Evolutionary conservation across 208 protist genomes (phyloP).

Genomic region (Trypanosoma vivax): DNA sequence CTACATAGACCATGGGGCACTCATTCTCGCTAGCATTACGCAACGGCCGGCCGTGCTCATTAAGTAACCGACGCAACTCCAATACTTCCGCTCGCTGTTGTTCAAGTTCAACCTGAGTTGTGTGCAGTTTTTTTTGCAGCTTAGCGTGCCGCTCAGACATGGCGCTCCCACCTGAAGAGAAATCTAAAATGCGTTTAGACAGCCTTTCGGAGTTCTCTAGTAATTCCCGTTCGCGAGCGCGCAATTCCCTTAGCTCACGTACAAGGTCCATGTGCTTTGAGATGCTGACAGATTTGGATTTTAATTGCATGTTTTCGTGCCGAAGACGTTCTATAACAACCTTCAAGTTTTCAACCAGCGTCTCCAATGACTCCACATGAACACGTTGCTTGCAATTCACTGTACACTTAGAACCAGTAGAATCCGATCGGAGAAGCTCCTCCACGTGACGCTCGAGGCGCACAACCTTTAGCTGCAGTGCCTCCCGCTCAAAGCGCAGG

Average conservation of each 20-base stretch:
- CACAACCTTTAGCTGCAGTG: slow-evolving; percentile 43
- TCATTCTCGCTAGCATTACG: background rate
- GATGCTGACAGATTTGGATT: slow-evolving; percentile 24
- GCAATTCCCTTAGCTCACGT: slow-evolving; percentile 51
- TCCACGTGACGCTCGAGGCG: slow-evolving; percentile 63
- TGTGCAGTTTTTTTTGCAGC: slow-evolving; percentile 46
- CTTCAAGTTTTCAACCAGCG: slow-evolving; percentile 70
- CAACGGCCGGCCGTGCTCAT: background rate
- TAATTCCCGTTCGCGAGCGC: slow-evolving; percentile 33
- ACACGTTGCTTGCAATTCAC: slow-evolving; percentile 5
- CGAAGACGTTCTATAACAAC: slow-evolving; percentile 68
- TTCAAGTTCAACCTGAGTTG: slow-evolving; percentile 42
- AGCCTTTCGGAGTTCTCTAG: slow-evolving; percentile 25
- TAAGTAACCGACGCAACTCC: slow-evolving; percentile 14
- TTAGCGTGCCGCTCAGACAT: slow-evolving; percentile 24
- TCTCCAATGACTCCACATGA: slow-evolving; percentile 31
- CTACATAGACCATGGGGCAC: too few species aligned
- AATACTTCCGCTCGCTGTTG: slow-evolving; percentile 54
- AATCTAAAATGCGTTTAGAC: slow-evolving; percentile 3
- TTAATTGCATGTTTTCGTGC: slow-evolving; percentile 58
- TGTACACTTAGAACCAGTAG: slow-evolving; percentile 7
- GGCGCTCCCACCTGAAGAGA: slow-evolving; percentile 11
- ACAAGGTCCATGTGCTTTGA: slow-evolving; percentile 43
- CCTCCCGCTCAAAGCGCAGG: slow-evolving; percentile 64
- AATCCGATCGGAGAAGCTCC: slow-evolving; percentile 41